phyloP scores from a whole-genome alignment of 2,329 filamentous ascomycete species.

The Dothistroma septosporum region DNA sequence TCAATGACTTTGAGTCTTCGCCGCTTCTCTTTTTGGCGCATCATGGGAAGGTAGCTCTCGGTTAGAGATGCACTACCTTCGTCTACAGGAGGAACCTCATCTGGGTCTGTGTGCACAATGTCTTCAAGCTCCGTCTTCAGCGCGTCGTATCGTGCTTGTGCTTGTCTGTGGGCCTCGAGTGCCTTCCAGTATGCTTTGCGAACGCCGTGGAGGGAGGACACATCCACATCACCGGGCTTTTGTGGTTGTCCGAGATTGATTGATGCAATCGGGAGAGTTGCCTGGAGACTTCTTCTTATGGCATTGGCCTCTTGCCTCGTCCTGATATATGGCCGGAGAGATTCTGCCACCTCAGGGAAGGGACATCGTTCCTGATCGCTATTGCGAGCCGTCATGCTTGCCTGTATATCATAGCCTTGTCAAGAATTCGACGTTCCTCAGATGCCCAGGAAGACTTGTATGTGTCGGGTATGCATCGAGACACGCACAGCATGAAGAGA shows the following conservation, averaged over 20 bases:
- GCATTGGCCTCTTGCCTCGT: conserved; percentile 26
- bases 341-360: conserved; percentile 29
- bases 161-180: conserved; percentile 28
- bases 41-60: conserved; percentile 24
- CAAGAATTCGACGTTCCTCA: too few relatives aligned
- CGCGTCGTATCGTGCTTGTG: conserved; percentile 29
- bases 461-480: too few relatives aligned
- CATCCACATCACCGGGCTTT: conserved; percentile 6
- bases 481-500: too few relatives aligned
- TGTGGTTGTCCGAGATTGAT: conserved; percentile 9
- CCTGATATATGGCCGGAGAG: conserved; percentile 31
- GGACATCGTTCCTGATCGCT: conserved; percentile 16
- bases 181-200: conserved; percentile 32
- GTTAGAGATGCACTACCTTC: conserved; percentile 10
- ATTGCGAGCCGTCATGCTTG: too few relatives aligned
- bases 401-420: too few relatives aligned
- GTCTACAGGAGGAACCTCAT: background rate
- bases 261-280: conserved; percentile 22
- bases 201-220: conserved; percentile 25
- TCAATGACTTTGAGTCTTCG: conserved; percentile 29
- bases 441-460: too few relatives aligned
- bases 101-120: conserved; percentile 8
- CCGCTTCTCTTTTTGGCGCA: conserved; percentile 28
- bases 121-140: conserved; percentile 29
- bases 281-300: conserved; percentile 29